Evolutionary conservation across 495 filamentous ascomycete genomes (phyloP).

Genomic region (Aspergillus heteromorphus): DNA sequence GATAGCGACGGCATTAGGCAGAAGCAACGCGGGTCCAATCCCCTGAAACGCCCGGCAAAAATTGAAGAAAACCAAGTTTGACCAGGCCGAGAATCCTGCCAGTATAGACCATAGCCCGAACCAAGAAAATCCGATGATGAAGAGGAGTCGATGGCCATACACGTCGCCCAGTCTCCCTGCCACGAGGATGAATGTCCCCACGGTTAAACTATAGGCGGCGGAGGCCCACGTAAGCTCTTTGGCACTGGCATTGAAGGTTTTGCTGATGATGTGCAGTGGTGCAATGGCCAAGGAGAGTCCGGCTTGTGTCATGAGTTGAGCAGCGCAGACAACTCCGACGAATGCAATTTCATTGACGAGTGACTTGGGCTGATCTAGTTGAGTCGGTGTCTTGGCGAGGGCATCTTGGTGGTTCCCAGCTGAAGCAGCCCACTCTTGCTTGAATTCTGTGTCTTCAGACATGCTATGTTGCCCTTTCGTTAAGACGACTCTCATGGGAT

Average conservation of each 20-base stretch:
- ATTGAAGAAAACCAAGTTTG: constrained; percentile 8
- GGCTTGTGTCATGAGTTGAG: background rate
- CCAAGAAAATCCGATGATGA: constrained; percentile 6
- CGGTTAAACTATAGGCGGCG: constrained; percentile 11
- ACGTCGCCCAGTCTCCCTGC: constrained; percentile 8
- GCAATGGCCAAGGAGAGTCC: background rate
- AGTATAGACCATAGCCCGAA: constrained; percentile 7
- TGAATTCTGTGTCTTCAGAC: background rate
- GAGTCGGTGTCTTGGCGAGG: background rate
- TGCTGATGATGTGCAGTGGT: background rate
- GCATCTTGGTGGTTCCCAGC: background rate
- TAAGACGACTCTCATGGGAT: too few relatives aligned
- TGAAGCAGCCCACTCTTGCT: background rate
- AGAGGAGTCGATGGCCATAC: constrained; percentile 5
- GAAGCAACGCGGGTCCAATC: constrained; percentile 1
- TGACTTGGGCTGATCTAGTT: background rate
- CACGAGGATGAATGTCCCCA: constrained; percentile 9
- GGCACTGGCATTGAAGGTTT: background rate
- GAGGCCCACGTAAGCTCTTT: constrained; percentile 6
- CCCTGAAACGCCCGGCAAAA: constrained; percentile 14
- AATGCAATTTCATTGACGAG: background rate
- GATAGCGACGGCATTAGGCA: constrained; percentile 7
- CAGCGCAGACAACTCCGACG: background rate
- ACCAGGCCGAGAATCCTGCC: background rate
- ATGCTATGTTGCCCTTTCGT: too few relatives aligned